Evolutionary conservation across 805 yeast genomes (phyloP).

Genomic region (Sugiyamaella qingdaonensis): DNA sequence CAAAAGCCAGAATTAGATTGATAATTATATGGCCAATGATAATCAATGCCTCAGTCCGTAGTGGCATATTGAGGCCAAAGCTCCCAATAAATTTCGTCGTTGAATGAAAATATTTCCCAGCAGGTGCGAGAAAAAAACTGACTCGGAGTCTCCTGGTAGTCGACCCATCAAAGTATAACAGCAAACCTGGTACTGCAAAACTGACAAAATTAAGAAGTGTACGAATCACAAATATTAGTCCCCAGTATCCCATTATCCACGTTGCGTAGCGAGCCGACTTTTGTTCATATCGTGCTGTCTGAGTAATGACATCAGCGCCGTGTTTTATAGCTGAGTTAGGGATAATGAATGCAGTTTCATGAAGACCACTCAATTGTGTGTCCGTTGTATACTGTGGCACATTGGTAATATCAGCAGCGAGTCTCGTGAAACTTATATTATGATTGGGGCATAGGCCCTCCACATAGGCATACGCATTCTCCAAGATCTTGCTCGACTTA

Average conservation of each 20-base stretch:
- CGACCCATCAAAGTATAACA: not conserved
- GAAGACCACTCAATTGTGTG: not conserved
- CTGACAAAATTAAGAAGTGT: not conserved
- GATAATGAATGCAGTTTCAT: constrained; percentile 1
- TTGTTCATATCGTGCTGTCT: not conserved
- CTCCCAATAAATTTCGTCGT: not conserved
- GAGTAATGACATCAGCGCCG: constrained; percentile 4
- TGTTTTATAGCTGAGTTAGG: constrained; percentile 6
- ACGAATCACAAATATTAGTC: not conserved
- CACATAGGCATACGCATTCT: constrained; percentile 4
- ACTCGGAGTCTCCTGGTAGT: constrained; percentile 2
- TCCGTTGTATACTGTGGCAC: not conserved
- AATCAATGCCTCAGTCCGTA: constrained; percentile 30
- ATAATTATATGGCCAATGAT: constrained; percentile 31
- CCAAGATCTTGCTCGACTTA: not conserved
- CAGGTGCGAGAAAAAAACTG: constrained; percentile 2
- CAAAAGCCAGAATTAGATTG: constrained; percentile 27
- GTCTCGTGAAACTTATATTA: not conserved
- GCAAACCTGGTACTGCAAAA: not conserved
- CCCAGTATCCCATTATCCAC: constrained; percentile 15
- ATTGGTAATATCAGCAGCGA: not conserved
- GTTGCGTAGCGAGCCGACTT: not conserved
- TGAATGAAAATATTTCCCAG: not conserved
- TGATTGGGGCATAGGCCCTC: constrained; percentile 1
- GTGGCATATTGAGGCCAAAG: constrained; percentile 8